These are phyloP conservation scores for Bryoerythrophyllum caledonicum DNA, from an alignment of 225 moss, liverwort and hornwort genomes.

Conservation along the genomic window DNA sequence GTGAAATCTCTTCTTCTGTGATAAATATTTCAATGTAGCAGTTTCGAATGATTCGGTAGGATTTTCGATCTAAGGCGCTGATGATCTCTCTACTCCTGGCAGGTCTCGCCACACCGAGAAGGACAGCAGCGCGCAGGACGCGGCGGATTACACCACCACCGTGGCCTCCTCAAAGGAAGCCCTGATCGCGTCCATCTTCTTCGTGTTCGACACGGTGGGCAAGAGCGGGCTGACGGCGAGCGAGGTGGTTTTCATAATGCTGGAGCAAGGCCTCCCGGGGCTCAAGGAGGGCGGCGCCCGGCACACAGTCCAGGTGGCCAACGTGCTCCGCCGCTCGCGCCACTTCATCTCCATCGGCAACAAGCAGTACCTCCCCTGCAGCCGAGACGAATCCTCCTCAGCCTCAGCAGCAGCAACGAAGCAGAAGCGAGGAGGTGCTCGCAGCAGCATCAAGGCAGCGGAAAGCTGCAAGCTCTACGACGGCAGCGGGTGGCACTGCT, in stretches of 20 bases:
- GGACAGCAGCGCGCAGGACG: not conserved
- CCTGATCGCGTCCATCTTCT: constrained; percentile 57
- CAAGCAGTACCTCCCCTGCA: constrained; percentile 53
- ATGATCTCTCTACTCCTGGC: not conserved
- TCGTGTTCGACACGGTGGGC: constrained; percentile 51
- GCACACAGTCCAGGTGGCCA: constrained; percentile 63
- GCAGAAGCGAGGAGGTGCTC: constrained; percentile 26
- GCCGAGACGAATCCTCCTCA: constrained; percentile 15
- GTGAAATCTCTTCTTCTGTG: no score
- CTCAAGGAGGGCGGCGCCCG: constrained; percentile 63
- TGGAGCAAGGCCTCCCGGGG: constrained; percentile 46
- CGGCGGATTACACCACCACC: constrained; percentile 19
- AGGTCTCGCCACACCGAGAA: constrained; percentile 38
- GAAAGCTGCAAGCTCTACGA: constrained; percentile 56
- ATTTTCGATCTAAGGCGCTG: not conserved
- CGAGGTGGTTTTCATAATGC: constrained; percentile 55
- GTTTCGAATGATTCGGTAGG: not conserved
- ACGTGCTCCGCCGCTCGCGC: constrained; percentile 51
- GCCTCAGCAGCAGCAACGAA: not conserved
- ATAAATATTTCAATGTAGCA: no score
- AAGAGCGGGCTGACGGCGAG: constrained; percentile 52
- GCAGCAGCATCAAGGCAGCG: constrained; percentile 6
- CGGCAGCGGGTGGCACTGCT: constrained; percentile 57
- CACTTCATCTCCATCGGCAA: constrained; percentile 52
- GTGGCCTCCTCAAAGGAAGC: constrained; percentile 47